phyloP scores from a whole-genome alignment of 306 rosid genomes.

The Albizia julibrissin region DNA sequence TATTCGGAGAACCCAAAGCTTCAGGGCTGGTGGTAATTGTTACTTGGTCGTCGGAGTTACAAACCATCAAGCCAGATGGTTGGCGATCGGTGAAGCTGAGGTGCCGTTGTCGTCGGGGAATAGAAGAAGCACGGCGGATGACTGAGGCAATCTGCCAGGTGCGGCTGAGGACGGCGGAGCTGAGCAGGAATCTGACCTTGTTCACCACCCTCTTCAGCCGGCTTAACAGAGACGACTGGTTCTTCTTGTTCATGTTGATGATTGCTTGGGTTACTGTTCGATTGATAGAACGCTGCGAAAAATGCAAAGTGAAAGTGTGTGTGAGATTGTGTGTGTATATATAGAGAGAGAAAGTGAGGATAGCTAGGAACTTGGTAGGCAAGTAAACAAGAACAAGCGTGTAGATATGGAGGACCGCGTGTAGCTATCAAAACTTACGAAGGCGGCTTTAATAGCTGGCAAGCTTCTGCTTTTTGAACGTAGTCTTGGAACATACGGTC shows the following conservation, averaged over 20 bases:
- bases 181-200: slow-evolving; percentile 55
- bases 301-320: not conserved
- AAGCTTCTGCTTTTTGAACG: not conserved
- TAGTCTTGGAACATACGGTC: not conserved
- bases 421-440: not conserved
- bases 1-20: slow-evolving; percentile 22
- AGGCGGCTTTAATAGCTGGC: not conserved
- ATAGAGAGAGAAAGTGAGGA: not conserved
- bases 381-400: slow-evolving; percentile 36
- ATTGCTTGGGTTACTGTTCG: not conserved
- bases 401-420: slow-evolving; percentile 30
- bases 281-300: not conserved
- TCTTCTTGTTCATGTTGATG: not conserved
- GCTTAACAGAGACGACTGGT: slow-evolving; percentile 39
- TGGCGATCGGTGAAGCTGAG: slow-evolving; percentile 62
- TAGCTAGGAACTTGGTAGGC: not conserved
- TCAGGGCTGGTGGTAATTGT: slow-evolving; percentile 28
- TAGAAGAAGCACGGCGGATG: slow-evolving; percentile 40
- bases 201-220: slow-evolving; percentile 62
- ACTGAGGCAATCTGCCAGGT: slow-evolving; percentile 56
- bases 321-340: not conserved
- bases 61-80: slow-evolving; percentile 46
- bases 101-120: slow-evolving; percentile 46
- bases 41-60: slow-evolving; percentile 9
- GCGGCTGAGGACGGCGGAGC: slow-evolving; percentile 46